Conservation (phyloP, 257 asterid genomes). For the Sherardia arvensis region DNA sequence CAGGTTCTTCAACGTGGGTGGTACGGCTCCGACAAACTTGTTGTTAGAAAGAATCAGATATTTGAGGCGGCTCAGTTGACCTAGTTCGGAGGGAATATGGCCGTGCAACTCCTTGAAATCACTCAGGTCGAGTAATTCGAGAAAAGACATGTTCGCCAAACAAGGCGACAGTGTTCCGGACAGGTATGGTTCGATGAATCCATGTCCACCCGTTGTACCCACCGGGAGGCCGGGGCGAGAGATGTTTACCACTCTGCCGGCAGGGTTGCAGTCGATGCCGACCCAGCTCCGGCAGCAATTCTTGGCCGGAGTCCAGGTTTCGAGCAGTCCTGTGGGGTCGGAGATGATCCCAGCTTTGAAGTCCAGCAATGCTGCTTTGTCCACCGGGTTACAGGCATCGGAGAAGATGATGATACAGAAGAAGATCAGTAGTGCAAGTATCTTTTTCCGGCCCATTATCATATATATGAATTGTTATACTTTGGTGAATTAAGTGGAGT, state of each 20-base stretch:
- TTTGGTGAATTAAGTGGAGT: neutral
- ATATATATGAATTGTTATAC: too few relatives aligned
- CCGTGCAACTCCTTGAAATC: conserved; percentile 42
- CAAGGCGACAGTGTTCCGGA: conserved; percentile 50
- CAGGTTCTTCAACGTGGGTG: conserved; percentile 23
- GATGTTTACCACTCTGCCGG: conserved; percentile 42
- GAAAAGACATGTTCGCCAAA: conserved; percentile 46
- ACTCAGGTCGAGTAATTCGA: conserved; percentile 41
- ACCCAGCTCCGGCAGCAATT: conserved; percentile 65
- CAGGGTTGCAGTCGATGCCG: conserved; percentile 39
- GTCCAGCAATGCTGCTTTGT: conserved; percentile 40
- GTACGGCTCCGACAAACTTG: conserved; percentile 40
- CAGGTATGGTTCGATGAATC: conserved; percentile 30
- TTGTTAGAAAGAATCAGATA: conserved; percentile 31
- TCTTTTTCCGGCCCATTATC: neutral
- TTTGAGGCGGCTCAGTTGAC: conserved; percentile 25
- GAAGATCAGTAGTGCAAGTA: neutral
- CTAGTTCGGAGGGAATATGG: conserved; percentile 40
- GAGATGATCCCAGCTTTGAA: conserved; percentile 39
- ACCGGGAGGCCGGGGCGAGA: conserved; percentile 42
- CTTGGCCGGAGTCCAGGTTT: conserved; percentile 43
- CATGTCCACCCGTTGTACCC: conserved; percentile 2
- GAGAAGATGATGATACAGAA: conserved; percentile 14
- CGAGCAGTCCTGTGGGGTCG: conserved; percentile 40
- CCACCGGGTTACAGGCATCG: conserved; percentile 40